Percentiles rank a stretch among this genome's conserved stretches.
Conservation (phyloP, 2,329 filamentous ascomycete species). For the Epichloe glyceriae region DNA sequence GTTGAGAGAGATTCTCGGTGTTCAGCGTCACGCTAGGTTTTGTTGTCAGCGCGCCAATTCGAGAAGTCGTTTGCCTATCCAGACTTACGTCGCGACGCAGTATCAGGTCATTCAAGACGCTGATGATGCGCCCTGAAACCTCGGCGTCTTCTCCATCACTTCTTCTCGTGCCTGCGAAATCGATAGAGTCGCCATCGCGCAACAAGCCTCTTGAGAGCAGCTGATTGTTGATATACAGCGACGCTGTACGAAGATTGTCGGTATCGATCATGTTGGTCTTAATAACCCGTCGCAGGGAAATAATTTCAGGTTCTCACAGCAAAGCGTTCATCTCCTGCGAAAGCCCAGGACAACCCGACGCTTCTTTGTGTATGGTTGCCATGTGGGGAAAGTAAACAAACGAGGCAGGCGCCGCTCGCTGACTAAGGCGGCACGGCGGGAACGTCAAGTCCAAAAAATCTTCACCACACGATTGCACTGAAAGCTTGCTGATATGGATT, state of each 20-base stretch:
- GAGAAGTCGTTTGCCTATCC: not conserved
- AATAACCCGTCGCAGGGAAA: not conserved
- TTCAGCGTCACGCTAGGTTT: slow-evolving; percentile 65
- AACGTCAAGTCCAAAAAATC: not conserved
- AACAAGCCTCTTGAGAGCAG: slow-evolving; percentile 52
- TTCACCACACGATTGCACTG: not conserved
- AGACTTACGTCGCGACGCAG: slow-evolving; percentile 65
- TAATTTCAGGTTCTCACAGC: not conserved
- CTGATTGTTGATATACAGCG: slow-evolving; percentile 62
- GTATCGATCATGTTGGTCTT: slow-evolving; percentile 36
- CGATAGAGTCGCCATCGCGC: slow-evolving; percentile 58
- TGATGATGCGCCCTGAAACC: slow-evolving; percentile 78
- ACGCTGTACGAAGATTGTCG: slow-evolving; percentile 52
- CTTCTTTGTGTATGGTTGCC: slow-evolving; percentile 18
- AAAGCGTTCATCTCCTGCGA: not conserved
- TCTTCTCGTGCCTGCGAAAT: slow-evolving; percentile 64
- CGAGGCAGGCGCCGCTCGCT: slow-evolving; percentile 8
- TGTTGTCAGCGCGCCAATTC: slow-evolving; percentile 6
- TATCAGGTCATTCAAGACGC: slow-evolving; percentile 87
- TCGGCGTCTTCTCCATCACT: slow-evolving; percentile 40
- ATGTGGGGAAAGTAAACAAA: slow-evolving; percentile 28
- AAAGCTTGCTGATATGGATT: not conserved
- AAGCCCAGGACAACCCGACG: not conserved
- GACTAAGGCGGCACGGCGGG: slow-evolving; percentile 9
- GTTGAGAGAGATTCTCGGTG: slow-evolving; percentile 72